These are phyloP conservation scores for Glaciozyma martinii DNA, from an alignment of 768 basidiomycete species.

Conservation along the genomic window DNA sequence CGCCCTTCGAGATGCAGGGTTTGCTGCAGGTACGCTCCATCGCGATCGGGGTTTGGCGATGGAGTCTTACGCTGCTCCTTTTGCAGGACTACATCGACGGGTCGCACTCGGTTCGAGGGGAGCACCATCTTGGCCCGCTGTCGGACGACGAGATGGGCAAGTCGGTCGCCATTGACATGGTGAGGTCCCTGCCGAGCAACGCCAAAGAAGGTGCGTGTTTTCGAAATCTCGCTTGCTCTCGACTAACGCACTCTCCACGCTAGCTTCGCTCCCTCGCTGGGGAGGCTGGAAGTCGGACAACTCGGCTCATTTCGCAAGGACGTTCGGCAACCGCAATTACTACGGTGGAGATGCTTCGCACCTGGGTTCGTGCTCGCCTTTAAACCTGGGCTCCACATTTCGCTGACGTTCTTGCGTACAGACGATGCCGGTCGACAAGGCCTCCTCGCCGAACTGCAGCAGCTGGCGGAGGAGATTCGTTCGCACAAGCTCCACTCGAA, in stretches of 20 bases:
- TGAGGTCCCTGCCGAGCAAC: slow-evolving; percentile 65
- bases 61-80: not conserved
- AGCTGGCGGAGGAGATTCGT: slow-evolving; percentile 57
- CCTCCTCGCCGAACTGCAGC: slow-evolving; percentile 37
- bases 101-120: slow-evolving; percentile 32
- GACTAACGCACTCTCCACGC: slow-evolving; percentile 43
- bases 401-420: not conserved
- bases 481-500: slow-evolving; percentile 63
- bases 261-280: slow-evolving; percentile 40
- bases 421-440: not conserved
- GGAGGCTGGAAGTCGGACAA: slow-evolving; percentile 64
- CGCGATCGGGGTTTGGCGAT: not conserved
- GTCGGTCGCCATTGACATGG: slow-evolving; percentile 76
- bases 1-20: slow-evolving; percentile 84
- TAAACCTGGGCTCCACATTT: not conserved
- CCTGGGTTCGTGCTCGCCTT: not conserved
- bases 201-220: slow-evolving; percentile 59
- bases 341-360: slow-evolving; percentile 41
- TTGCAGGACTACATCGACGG: slow-evolving; percentile 75
- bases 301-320: slow-evolving; percentile 68
- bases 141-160: slow-evolving; percentile 83
- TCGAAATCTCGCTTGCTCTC: slow-evolving; percentile 36
- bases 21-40: slow-evolving; percentile 65
- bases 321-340: slow-evolving; percentile 84
- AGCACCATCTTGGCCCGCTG: slow-evolving; percentile 58